Base-by-base conservation (phyloP, 2,329 filamentous ascomycete species). In the Remersonia thermophila region DNA sequence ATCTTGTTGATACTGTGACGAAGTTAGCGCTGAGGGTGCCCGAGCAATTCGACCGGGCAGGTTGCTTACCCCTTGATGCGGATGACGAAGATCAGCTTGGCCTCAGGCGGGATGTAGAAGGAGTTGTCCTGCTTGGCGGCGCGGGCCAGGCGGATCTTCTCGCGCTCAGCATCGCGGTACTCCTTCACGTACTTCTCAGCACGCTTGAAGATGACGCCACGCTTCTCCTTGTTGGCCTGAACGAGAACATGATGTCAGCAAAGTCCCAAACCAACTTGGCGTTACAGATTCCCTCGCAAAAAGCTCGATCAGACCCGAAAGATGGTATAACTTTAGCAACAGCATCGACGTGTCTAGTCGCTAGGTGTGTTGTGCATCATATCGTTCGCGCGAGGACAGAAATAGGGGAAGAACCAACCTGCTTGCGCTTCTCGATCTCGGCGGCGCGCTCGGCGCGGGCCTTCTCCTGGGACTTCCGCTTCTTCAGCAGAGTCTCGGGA, bases 401-500 rank as follows among this genome's bases (percentile, higher is more conserved):
- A 45, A 44, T 43, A 32, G 43, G 33, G 40, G 37, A 43, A 68
- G 70, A 47, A 77, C 53, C 64, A 65, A 96, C 91, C 73, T 84
- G 75, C 73, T 91, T 91, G 67, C 79, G 83, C 75, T 93, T 83
- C 67, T 86, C 75, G 51, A 77, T 64, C 58, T 83, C 83, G 50
- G 82, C 74, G 53, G 73, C 66, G 63, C 80, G 81, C 69, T 89
- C 83, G 65, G 91, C 87, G 65, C 87, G 83, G 64, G 87, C 86
- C 80, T 95, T 94, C 80, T 98, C 91, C 73, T 95, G 89, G 66
- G 78, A 85, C 86, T 98, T 98, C 74, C 91, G 84, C 85, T 98
- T 98, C 83, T 98, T 98, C 67, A 98, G 79, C 60, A 98, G 84
- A 57, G 91, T 98, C 84, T 98, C 91, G 55, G 91, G 91, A 62